Conservation (phyloP, 2,329 filamentous ascomycete species). For the Talaromyces sp. region DNA sequence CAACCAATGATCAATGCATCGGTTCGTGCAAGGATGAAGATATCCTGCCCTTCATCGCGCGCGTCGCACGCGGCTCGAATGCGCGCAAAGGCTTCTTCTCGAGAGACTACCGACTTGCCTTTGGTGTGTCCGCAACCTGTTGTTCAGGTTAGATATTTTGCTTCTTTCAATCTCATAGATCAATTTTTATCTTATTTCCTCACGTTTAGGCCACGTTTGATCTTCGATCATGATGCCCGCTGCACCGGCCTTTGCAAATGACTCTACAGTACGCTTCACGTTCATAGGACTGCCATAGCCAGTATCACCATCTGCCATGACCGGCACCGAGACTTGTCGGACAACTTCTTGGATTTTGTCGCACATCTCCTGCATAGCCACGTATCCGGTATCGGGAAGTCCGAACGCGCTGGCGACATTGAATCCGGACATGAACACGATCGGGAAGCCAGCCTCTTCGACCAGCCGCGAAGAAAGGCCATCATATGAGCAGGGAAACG, state of each 20-base stretch:
- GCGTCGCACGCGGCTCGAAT: constrained; percentile 24
- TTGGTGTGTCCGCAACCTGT: constrained; percentile 35
- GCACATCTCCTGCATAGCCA: constrained; percentile 44
- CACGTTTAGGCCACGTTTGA: constrained; percentile 44
- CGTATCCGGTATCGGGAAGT: constrained; percentile 46
- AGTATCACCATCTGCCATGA: constrained; percentile 54
- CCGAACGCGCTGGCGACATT: constrained; percentile 36
- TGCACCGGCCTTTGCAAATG: constrained; percentile 44
- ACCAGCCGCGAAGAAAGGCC: constrained; percentile 40
- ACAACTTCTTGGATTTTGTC: constrained; percentile 41
- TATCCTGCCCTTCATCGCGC: constrained; percentile 21
- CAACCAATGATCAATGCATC: constrained; percentile 24
- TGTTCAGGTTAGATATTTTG: not conserved
- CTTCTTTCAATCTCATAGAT: not conserved
- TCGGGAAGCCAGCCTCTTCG: constrained; percentile 43
- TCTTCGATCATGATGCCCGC: constrained; percentile 51
- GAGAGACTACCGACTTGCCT: constrained; percentile 27
- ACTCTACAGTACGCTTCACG: constrained; percentile 11
- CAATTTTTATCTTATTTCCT: constrained; percentile 4
- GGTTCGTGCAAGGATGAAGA: constrained; percentile 29
- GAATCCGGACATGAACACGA: constrained; percentile 42
- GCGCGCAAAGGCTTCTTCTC: constrained; percentile 18
- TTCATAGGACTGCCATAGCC: constrained; percentile 38
- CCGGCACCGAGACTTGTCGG: constrained; percentile 33
- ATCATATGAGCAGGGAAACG: constrained; percentile 41